phyloP scores from a whole-genome alignment of 2,329 filamentous ascomycete genomes.

The Epichloe sp. region DNA sequence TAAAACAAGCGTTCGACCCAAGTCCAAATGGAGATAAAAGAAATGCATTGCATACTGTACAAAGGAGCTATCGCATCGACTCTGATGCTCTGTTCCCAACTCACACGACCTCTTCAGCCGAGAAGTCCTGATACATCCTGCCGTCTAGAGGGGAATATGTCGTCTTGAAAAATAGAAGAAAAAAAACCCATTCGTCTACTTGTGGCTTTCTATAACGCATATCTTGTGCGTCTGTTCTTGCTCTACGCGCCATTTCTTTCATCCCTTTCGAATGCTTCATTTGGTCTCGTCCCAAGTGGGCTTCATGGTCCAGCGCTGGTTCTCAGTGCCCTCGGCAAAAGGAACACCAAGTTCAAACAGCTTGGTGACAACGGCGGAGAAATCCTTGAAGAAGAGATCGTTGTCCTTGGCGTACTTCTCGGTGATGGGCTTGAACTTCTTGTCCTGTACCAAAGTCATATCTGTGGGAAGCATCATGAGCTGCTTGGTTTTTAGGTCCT shows the following conservation, averaged over 20 bases:
- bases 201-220: neutral
- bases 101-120: neutral
- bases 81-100: neutral
- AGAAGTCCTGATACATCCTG: neutral
- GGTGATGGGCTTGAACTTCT: conserved; percentile 66
- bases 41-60: neutral
- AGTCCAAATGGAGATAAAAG: neutral
- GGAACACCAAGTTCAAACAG: conserved; percentile 93
- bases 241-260: neutral
- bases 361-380: conserved; percentile 62
- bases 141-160: neutral
- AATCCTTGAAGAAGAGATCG: conserved; percentile 88
- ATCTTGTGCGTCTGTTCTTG: neutral
- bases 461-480: conserved; percentile 98
- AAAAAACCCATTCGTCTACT: conserved; percentile 3
- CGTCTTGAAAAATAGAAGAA: neutral
- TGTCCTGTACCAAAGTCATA: conserved; percentile 76
- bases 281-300: conserved; percentile 24
- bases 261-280: conserved; percentile 3
- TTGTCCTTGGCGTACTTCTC: conserved; percentile 87
- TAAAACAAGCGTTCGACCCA: too few species aligned
- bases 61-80: neutral
- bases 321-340: conserved; percentile 48
- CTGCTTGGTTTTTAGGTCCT: conserved; percentile 75
- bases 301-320: conserved; percentile 51